Evolutionary conservation across 352 stramenopile species (phyloP).

Genomic region (Phytophthora crassamura): DNA sequence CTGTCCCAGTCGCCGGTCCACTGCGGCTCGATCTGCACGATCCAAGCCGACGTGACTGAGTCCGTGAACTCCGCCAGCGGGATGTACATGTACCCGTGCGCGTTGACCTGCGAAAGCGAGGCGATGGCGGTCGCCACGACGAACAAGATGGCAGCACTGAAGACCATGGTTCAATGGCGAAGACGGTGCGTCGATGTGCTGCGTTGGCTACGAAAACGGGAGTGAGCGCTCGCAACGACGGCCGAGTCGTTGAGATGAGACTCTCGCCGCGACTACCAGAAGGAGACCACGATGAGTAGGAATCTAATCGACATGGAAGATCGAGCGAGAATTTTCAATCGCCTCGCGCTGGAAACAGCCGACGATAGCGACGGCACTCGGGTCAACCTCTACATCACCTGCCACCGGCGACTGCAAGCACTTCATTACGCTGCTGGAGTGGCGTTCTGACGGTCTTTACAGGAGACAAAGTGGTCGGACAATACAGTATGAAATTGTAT

Average conservation of each 20-base stretch:
- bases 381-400: constrained; percentile 13
- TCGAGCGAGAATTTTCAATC: constrained; percentile 20
- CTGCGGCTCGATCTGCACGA: constrained; percentile 41
- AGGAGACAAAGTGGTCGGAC: no score
- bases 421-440: constrained; percentile 11
- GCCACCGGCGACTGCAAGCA: constrained; percentile 1
- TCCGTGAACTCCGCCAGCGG: constrained; percentile 37
- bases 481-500: no score
- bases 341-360: constrained; percentile 21
- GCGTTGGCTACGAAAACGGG: constrained; percentile 16
- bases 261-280: constrained; percentile 20
- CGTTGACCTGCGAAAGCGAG: constrained; percentile 12
- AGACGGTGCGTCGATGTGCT: constrained; percentile 4
- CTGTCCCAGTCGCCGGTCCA: constrained; percentile 30
- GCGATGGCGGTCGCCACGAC: constrained; percentile 10
- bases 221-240: constrained; percentile 12
- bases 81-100: constrained; percentile 48
- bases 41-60: constrained; percentile 32
- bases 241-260: constrained; percentile 1
- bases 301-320: constrained; percentile 20
- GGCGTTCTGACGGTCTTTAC: background rate
- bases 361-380: constrained; percentile 18
- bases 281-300: background rate
- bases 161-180: constrained; percentile 21
- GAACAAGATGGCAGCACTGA: constrained; percentile 23